Conservation (phyloP, 192 early-diverging fungal genomes). For the Coemansia sp. region DNA sequence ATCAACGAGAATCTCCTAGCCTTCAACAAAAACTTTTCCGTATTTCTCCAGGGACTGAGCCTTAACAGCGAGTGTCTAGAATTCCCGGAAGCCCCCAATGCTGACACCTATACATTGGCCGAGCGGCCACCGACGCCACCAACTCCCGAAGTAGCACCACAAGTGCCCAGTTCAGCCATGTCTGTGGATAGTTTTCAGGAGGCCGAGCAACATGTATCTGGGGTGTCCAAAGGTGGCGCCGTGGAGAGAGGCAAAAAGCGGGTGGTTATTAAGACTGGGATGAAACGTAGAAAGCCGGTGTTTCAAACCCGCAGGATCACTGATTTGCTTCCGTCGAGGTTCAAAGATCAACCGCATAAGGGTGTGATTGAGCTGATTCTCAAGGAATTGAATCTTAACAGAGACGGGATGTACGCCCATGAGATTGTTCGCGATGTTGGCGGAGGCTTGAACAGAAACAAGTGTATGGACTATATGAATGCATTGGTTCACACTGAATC, state of each 20-base stretch:
- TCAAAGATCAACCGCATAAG: conserved; percentile 45
- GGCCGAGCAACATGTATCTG: not conserved
- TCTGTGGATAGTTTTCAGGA: too few relatives aligned
- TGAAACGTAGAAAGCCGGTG: conserved; percentile 35
- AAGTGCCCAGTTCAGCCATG: not conserved
- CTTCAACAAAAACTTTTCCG: conserved; percentile 51
- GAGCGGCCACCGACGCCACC: conserved; percentile 36
- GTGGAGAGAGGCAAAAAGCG: conserved; percentile 24
- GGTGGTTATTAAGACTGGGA: conserved; percentile 38
- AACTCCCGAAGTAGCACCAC: not conserved
- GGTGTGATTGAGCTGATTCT: conserved; percentile 42
- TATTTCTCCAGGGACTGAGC: conserved; percentile 43
- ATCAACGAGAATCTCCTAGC: conserved; percentile 47
- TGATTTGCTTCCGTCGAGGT: conserved; percentile 35
- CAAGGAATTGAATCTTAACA: conserved; percentile 46
- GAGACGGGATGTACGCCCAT: conserved; percentile 49
- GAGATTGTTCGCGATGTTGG: conserved; percentile 46
- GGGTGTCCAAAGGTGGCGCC: not conserved
- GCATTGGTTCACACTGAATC: conserved; percentile 38
- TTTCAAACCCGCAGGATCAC: conserved; percentile 44
- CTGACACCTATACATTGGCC: conserved; percentile 31
- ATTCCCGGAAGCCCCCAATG: conserved; percentile 46
- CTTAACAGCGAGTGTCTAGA: conserved; percentile 49
- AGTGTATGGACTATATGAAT: conserved; percentile 51
- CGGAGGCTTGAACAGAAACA: conserved; percentile 30